These are phyloP conservation scores for Acacia confusa DNA, from an alignment of 306 rosid species.

Conservation along the genomic window DNA sequence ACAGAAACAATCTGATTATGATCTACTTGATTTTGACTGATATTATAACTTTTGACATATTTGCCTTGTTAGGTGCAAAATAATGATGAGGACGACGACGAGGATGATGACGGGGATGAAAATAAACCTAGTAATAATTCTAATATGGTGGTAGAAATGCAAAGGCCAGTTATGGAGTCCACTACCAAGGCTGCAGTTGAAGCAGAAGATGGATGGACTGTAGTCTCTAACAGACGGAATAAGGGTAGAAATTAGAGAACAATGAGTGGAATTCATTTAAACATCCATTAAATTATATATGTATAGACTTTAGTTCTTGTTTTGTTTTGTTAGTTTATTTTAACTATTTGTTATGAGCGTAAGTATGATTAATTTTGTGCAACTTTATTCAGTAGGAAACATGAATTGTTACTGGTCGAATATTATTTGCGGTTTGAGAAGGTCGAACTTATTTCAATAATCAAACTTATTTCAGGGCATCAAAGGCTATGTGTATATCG, in stretches of 20 bases:
- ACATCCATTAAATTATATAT: neutral
- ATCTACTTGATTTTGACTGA: neutral
- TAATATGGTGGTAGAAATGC: slow-evolving; percentile 40
- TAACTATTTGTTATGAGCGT: neutral
- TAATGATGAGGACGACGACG: slow-evolving; percentile 31
- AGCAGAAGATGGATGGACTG: slow-evolving; percentile 3
- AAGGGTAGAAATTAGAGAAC: neutral
- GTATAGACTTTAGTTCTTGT: neutral
- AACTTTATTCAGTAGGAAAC: neutral
- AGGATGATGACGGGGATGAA: neutral
- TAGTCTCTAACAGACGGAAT: neutral
- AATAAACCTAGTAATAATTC: slow-evolving; percentile 18
- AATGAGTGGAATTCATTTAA: neutral
- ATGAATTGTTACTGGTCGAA: neutral
- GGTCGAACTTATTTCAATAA: too few relatives aligned
- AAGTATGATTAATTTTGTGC: neutral
- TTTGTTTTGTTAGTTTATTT: neutral
- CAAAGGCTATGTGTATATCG: neutral
- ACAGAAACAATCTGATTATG: slow-evolving; percentile 1
- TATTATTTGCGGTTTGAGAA: neutral
- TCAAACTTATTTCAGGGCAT: too few relatives aligned
- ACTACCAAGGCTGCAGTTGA: slow-evolving; percentile 34
- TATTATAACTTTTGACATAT: neutral
- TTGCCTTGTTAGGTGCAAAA: slow-evolving; percentile 27
- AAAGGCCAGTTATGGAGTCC: slow-evolving; percentile 32